Conservation (phyloP, 371 early-diverging fungal genomes). For the Lichtheimia ornata region DNA sequence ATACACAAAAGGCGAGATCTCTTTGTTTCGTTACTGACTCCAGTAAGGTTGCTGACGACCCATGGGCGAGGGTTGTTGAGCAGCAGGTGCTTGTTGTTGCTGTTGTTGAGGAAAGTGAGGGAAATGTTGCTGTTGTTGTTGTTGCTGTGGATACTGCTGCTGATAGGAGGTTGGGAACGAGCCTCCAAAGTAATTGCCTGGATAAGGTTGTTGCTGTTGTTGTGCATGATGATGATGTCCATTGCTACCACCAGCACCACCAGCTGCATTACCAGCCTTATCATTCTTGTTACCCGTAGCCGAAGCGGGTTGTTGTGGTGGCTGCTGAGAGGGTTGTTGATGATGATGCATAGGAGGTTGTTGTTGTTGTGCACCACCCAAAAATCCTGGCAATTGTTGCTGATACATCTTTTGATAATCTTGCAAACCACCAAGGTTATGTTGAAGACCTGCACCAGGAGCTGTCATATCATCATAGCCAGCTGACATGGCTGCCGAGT, state of each 20-base stretch:
- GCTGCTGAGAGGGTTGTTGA: constrained; percentile 2
- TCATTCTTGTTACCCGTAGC: background rate
- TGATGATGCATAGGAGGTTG: background rate
- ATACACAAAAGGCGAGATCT: constrained; percentile 1
- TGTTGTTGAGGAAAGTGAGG: constrained; percentile 13
- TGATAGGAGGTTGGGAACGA: constrained; percentile 10
- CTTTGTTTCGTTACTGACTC: constrained; percentile 12
- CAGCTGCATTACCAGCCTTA: constrained; percentile 9
- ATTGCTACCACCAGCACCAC: constrained; percentile 16
- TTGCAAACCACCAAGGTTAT: constrained; percentile 34
- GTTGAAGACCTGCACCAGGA: constrained; percentile 19
- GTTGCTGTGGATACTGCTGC: constrained; percentile 13
- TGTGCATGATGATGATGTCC: constrained; percentile 23
- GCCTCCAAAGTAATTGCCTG: constrained; percentile 2
- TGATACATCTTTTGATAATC: constrained; percentile 46
- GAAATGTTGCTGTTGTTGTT: constrained; percentile 18
- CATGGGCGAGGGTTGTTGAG: constrained; percentile 2
- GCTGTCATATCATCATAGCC: constrained; percentile 51
- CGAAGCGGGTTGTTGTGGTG: background rate
- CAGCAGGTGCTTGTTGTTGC: constrained; percentile 14
- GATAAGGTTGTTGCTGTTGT: constrained; percentile 18
- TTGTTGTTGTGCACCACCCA: constrained; percentile 6
- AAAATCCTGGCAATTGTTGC: constrained; percentile 6
- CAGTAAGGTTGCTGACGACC: constrained; percentile 18
- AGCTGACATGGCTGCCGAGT: constrained; percentile 6